Percentiles rank a stretch among this genome's conserved stretches.
Conservation (phyloP, 2,329 filamentous ascomycete species). For the Plenodomus lindquistii region DNA sequence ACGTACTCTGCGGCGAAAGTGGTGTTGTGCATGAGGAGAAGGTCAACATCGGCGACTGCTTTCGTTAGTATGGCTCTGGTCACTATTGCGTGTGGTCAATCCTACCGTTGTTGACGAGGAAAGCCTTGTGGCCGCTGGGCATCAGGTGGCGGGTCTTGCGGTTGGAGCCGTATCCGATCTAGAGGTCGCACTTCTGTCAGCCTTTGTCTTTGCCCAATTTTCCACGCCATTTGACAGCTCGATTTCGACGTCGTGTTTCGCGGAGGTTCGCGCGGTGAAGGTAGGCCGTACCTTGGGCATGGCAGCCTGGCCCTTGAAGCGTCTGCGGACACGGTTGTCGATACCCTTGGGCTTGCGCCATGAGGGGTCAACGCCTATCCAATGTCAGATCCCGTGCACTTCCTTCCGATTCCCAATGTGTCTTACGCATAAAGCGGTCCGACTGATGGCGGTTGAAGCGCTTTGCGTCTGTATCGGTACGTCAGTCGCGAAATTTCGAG, state of each 20-base stretch:
- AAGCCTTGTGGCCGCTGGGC: conserved; percentile 99
- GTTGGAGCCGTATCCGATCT: conserved; percentile 99
- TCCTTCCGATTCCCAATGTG: conserved; percentile 10
- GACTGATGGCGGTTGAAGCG: conserved; percentile 97
- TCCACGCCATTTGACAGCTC: not conserved
- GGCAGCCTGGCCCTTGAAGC: conserved; percentile 91
- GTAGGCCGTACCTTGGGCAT: conserved; percentile 88
- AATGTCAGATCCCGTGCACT: conserved; percentile 30
- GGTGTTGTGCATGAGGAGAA: conserved; percentile 99
- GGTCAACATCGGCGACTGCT: conserved; percentile 80
- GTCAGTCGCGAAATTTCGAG: conserved; percentile 40
- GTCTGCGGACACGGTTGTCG: conserved; percentile 95
- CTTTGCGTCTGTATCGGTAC: conserved; percentile 72
- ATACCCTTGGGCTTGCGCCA: conserved; percentile 99
- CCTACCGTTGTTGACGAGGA: conserved; percentile 89
- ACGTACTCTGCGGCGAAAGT: conserved; percentile 97
- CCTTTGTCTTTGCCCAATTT: conserved; percentile 13
- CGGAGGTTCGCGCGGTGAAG: not conserved
- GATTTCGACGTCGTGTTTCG: not conserved
- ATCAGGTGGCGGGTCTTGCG: conserved; percentile 99
- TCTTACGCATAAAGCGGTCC: conserved; percentile 85
- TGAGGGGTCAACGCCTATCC: conserved; percentile 68
- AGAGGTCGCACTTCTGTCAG: conserved; percentile 39
- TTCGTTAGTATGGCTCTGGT: conserved; percentile 21
- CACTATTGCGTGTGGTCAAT: not conserved